phyloP scores from a whole-genome alignment of 169 alveolate species.

The Neospora caninum region DNA sequence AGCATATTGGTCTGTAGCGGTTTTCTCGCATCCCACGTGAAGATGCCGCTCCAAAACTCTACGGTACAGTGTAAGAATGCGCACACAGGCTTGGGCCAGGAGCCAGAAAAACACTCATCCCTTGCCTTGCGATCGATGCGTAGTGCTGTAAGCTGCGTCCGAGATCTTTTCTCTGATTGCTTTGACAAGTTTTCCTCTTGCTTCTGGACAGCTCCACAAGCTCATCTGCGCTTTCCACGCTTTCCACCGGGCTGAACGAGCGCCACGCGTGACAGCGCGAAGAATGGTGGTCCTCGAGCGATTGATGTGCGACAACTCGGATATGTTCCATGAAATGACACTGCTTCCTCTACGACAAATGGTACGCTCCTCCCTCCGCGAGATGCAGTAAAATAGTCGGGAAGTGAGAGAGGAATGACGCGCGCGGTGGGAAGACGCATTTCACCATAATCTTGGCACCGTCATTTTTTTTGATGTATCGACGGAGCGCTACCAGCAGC shows the following conservation, averaged over 20 bases:
- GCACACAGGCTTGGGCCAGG: background rate
- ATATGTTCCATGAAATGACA: background rate
- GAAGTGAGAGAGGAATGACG: no score
- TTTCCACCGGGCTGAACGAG: background rate
- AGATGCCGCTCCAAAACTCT: background rate
- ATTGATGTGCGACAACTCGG: background rate
- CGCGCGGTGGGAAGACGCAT: no score
- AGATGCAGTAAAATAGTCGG: no score
- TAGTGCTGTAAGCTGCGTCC: background rate
- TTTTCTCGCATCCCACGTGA: background rate
- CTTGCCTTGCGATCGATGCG: background rate
- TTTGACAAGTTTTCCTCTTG: background rate
- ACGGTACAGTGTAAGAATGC: background rate
- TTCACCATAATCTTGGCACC: no score
- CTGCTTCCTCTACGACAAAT: background rate
- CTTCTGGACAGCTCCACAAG: background rate
- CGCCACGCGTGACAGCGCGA: background rate
- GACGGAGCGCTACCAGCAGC: no score
- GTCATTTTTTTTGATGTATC: no score
- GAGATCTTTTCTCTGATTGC: background rate
- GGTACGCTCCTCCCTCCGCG: background rate
- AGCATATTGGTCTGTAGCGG: background rate
- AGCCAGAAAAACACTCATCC: background rate
- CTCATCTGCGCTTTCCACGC: background rate
- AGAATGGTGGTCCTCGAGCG: slow-evolving; percentile 2